Percentiles rank a stretch among this genome's conserved stretches.
Evolutionary conservation across 2,329 filamentous ascomycete genomes (phyloP).

Genomic region (Fonsecaea nubica): DNA sequence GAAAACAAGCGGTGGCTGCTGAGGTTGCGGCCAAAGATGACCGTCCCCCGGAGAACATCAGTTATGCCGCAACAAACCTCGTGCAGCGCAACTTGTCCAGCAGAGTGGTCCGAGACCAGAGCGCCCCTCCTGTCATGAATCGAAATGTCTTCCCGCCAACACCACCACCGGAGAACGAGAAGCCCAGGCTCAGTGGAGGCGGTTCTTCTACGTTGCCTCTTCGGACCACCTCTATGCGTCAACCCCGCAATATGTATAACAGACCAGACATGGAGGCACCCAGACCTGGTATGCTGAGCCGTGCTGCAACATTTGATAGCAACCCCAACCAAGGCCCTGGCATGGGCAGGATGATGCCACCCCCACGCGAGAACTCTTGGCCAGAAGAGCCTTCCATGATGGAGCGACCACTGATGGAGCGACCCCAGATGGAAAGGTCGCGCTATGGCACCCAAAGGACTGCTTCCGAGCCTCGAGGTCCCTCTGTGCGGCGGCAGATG

Average conservation of each 20-base stretch:
- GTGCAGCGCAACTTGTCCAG: slow-evolving; percentile 85
- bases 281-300: slow-evolving; percentile 33
- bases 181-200: slow-evolving; percentile 44
- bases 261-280: slow-evolving; percentile 28
- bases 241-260: slow-evolving; percentile 44
- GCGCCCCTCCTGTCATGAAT: slow-evolving; percentile 73
- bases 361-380: slow-evolving; percentile 44
- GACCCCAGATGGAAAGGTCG: slow-evolving; percentile 37
- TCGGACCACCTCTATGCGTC: slow-evolving; percentile 58
- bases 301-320: slow-evolving; percentile 34
- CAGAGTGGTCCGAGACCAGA: slow-evolving; percentile 73
- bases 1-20: slow-evolving; percentile 58
- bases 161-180: slow-evolving; percentile 90
- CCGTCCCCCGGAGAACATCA: slow-evolving; percentile 80
- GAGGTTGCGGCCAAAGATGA: slow-evolving; percentile 65
- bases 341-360: slow-evolving; percentile 35
- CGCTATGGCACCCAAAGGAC: slow-evolving; percentile 57
- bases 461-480: slow-evolving; percentile 59
- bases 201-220: slow-evolving; percentile 47
- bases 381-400: slow-evolving; percentile 25
- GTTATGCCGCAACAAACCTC: slow-evolving; percentile 89
- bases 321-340: slow-evolving; percentile 47
- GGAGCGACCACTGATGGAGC: slow-evolving; percentile 29
- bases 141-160: slow-evolving; percentile 94
- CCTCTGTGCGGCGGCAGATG: slow-evolving; percentile 39